Evolutionary conservation across 768 basidiomycete species (phyloP).

Genomic region (Suillus plorans): DNA sequence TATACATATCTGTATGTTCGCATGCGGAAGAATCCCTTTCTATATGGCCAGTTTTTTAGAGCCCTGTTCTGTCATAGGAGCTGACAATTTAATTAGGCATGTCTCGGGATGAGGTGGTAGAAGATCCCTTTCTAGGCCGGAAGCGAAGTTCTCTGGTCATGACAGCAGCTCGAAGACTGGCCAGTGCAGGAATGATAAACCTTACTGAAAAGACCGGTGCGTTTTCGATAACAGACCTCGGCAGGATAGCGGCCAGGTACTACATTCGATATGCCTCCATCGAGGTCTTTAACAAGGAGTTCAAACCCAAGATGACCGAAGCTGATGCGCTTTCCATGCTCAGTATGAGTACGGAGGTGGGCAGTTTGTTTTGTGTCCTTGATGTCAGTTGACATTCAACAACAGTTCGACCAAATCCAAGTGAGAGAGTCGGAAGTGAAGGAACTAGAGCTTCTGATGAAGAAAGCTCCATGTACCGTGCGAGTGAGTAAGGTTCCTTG

Average conservation of each 20-base stretch:
- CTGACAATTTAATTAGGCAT: constrained; percentile 54
- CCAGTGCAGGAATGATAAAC: constrained; percentile 76
- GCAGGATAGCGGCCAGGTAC: constrained; percentile 96
- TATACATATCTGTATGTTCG: constrained; percentile 97
- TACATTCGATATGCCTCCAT: constrained; percentile 87
- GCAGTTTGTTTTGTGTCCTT: constrained; percentile 10
- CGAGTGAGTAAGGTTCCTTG: constrained; percentile 47
- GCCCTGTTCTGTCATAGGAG: not conserved
- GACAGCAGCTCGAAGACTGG: constrained; percentile 64
- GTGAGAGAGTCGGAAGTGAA: constrained; percentile 85
- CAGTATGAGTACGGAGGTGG: constrained; percentile 87
- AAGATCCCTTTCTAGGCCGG: constrained; percentile 73
- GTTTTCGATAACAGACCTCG: constrained; percentile 82
- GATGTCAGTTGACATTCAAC: not conserved
- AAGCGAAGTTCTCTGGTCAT: constrained; percentile 70
- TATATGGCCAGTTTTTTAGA: constrained; percentile 60
- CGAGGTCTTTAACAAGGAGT: constrained; percentile 79
- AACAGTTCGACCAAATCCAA: constrained; percentile 92
- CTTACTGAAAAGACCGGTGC: constrained; percentile 58
- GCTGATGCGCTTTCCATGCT: constrained; percentile 89
- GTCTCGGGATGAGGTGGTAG: constrained; percentile 56
- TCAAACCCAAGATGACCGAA: constrained; percentile 84
- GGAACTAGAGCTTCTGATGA: constrained; percentile 74
- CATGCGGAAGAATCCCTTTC: constrained; percentile 87
- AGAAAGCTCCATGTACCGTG: constrained; percentile 75